Evolutionary conservation across 345 rosid species (phyloP).

Genomic region (Rhodomyrtus tomentosa): DNA sequence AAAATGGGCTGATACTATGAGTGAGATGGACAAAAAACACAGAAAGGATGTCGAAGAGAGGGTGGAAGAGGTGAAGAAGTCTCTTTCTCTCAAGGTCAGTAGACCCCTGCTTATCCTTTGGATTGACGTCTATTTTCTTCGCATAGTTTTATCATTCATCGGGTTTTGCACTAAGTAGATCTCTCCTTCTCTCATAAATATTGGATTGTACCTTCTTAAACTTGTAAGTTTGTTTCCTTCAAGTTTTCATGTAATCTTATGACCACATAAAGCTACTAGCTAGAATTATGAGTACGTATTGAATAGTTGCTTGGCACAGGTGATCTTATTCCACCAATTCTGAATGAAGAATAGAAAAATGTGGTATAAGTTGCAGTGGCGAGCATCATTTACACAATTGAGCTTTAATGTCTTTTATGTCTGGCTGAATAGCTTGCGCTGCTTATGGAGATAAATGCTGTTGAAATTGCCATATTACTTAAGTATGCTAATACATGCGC

Average conservation of each 20-base stretch:
- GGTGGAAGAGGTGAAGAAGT: slow-evolving; percentile 79
- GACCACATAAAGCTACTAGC: not conserved
- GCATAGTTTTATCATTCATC: not conserved
- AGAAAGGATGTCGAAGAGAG: slow-evolving; percentile 68
- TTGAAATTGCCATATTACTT: not conserved
- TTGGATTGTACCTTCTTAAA: not conserved
- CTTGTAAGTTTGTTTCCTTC: not conserved
- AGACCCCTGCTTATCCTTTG: slow-evolving; percentile 8
- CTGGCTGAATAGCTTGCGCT: not conserved
- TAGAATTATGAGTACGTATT: not conserved
- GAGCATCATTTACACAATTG: not conserved
- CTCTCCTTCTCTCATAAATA: not conserved
- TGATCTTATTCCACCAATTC: not conserved
- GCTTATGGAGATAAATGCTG: not conserved
- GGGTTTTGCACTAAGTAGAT: not conserved
- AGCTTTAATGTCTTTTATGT: not conserved
- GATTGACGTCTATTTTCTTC: not conserved
- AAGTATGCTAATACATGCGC: not conserved
- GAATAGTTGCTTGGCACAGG: not conserved
- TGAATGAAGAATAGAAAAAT: not conserved
- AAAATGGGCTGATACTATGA: slow-evolving; percentile 97
- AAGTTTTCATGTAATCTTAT: not conserved
- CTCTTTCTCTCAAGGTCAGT: slow-evolving; percentile 85
- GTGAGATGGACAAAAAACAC: slow-evolving; percentile 77
- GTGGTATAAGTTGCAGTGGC: not conserved